phyloP scores from a whole-genome alignment of 164 flowering plant genomes.

The Aristolochia californica region DNA sequence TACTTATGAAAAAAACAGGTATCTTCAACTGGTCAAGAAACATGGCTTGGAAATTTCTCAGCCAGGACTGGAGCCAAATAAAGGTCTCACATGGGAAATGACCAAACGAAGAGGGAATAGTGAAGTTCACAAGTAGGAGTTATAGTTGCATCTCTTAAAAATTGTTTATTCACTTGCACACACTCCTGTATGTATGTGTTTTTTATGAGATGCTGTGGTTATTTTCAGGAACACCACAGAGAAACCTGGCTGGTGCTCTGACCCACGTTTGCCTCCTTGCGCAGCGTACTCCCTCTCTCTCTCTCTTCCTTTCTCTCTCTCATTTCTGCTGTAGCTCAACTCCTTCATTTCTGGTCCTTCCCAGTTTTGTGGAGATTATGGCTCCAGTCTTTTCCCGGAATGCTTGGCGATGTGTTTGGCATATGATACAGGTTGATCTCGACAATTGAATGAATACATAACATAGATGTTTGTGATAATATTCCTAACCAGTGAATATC shows the following conservation, averaged over 20 bases:
- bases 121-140: constrained; percentile 93
- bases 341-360: neutral
- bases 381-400: constrained; percentile 87
- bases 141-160: neutral
- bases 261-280: constrained; percentile 93
- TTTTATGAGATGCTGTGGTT: neutral
- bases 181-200: too few relatives aligned
- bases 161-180: too few relatives aligned
- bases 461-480: neutral
- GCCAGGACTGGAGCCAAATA: constrained; percentile 94
- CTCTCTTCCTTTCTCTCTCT: constrained; percentile 1
- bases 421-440: constrained; percentile 68
- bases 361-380: constrained; percentile 94
- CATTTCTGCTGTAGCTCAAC: neutral
- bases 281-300: constrained; percentile 96
- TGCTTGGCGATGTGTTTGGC: constrained; percentile 98
- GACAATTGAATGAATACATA: neutral
- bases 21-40: constrained; percentile 68
- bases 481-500: neutral
- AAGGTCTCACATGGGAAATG: constrained; percentile 96
- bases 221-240: constrained; percentile 65
- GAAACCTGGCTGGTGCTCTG: constrained; percentile 91
- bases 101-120: constrained; percentile 91
- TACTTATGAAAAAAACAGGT: constrained; percentile 34
- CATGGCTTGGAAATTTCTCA: constrained; percentile 96